Evolutionary conservation across 768 basidiomycete genomes (phyloP), one percentile per base, ranked within the genome.

Genomic region (Amanita pseudoporphyria): DNA sequence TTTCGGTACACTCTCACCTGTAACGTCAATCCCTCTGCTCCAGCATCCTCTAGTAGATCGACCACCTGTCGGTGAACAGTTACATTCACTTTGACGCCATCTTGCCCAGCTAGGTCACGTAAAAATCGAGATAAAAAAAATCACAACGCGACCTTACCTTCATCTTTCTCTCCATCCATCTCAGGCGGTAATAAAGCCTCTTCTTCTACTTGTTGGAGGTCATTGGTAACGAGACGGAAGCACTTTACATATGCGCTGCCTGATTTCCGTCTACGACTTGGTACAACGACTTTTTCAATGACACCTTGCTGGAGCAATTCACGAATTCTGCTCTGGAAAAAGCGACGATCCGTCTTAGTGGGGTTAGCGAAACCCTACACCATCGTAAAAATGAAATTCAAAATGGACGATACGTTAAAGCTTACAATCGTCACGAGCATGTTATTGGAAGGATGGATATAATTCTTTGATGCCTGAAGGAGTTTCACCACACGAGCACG

Each of bases 41-140:
- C 87, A 7, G 86, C 72, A 39, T 80, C 77, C 55, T 85, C 77
- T 16, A 93, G 63, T 24, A 88, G 63, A 53, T 86, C 74, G n/a
- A 85, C 68, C 7, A 92, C 79, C 62, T 93, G 91, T 50, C 79
- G 78, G 56, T 92, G 86, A 42, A 93, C 73, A 2, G 87, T 80
- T 7, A 80, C 59, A 58, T 84, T 83, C 52, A 73, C 61, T 59
- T 79, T 85, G 47, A 72, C 62, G 68, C 71, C 39, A 65, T 69
- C 48, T 65, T 66, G 21, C 59, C 65, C 36, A n/a, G 14, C 38
- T 38, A 19, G 10, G 12, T 3, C 24, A 21, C 9, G n/a, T 31
- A 22, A 35, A 22, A 35, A 37, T 35, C 35, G 12, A 35, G 14
- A 6, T 7, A 16, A 13, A 36, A 21, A 16, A 22, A n/a, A 1